phyloP scores from a whole-genome alignment of 2,329 filamentous ascomycete genomes.

The Verticillium longisporum region DNA sequence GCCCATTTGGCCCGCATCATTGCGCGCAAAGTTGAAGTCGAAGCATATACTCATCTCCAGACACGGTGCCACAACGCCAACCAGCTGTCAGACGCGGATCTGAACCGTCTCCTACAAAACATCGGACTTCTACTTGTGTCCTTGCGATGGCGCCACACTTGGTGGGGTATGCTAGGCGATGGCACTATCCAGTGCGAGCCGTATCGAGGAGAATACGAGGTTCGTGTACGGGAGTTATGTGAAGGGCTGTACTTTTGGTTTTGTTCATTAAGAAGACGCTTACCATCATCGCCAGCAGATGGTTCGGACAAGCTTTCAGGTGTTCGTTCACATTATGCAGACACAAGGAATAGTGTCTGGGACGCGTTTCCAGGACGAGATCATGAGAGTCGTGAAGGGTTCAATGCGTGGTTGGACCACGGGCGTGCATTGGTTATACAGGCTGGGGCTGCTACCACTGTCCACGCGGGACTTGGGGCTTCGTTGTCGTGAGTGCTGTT shows the following conservation, averaged over 20 bases:
- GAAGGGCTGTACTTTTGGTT: conserved; percentile 38
- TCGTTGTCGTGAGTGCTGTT: not conserved
- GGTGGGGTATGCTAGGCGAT: conserved; percentile 34
- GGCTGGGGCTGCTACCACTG: conserved; percentile 23
- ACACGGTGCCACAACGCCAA: conserved; percentile 13
- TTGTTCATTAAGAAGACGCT: conserved; percentile 31
- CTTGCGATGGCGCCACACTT: conserved; percentile 34
- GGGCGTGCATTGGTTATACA: conserved; percentile 29
- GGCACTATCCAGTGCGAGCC: conserved; percentile 25
- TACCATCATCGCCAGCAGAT: conserved; percentile 25
- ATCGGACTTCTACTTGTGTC: conserved; percentile 22
- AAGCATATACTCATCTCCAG: conserved; percentile 34
- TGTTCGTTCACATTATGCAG: not conserved
- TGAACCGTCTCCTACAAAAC: conserved; percentile 2
- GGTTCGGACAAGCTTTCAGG: not conserved
- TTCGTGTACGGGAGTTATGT: conserved; percentile 31
- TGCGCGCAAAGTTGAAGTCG: conserved; percentile 36
- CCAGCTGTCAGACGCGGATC: conserved; percentile 20
- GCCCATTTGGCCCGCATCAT: conserved; percentile 35
- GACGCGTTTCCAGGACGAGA: conserved; percentile 30
- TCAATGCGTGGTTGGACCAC: conserved; percentile 29
- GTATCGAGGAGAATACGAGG: conserved; percentile 27
- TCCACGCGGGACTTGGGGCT: not conserved
- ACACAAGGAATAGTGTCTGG: conserved; percentile 28
- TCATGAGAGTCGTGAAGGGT: conserved; percentile 26